These are phyloP conservation scores for Pseudomonodictys pantanalensis DNA, from an alignment of 495 filamentous ascomycete species.

Conservation along the genomic window DNA sequence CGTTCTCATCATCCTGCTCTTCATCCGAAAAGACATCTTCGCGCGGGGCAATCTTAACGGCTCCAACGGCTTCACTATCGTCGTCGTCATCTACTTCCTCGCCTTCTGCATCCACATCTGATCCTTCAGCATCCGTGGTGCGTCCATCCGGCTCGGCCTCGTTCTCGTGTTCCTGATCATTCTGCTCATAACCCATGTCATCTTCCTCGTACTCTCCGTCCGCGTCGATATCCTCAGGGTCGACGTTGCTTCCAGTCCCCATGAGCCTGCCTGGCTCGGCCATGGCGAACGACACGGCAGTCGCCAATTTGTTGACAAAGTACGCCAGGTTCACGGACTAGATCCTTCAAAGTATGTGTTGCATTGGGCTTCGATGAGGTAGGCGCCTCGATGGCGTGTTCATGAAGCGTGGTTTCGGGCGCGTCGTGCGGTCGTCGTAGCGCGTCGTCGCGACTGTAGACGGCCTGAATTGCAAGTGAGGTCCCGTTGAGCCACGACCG, in stretches of 20 bases:
- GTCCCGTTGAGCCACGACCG: background rate
- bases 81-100: slow-evolving; percentile 46
- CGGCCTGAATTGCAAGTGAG: background rate
- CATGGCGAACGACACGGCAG: slow-evolving; percentile 38
- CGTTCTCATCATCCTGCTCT: slow-evolving; percentile 32
- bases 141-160: slow-evolving; percentile 35
- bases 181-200: slow-evolving; percentile 38
- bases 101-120: slow-evolving; percentile 42
- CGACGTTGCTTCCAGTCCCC: slow-evolving; percentile 19
- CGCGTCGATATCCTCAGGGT: slow-evolving; percentile 47
- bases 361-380: slow-evolving; percentile 15
- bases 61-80: slow-evolving; percentile 64
- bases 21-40: slow-evolving; percentile 25
- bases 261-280: slow-evolving; percentile 38
- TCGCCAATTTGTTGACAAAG: slow-evolving; percentile 37
- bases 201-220: slow-evolving; percentile 45
- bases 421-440: slow-evolving; percentile 11
- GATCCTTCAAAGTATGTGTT: background rate
- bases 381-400: slow-evolving; percentile 15
- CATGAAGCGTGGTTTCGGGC: slow-evolving; percentile 21
- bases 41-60: slow-evolving; percentile 58
- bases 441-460: slow-evolving; percentile 18
- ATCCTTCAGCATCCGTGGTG: slow-evolving; percentile 34
- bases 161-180: slow-evolving; percentile 11
- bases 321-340: slow-evolving; percentile 32